Evolutionary conservation across 805 yeast species (phyloP).

Genomic region (Saccharomycopsis javanensis): DNA sequence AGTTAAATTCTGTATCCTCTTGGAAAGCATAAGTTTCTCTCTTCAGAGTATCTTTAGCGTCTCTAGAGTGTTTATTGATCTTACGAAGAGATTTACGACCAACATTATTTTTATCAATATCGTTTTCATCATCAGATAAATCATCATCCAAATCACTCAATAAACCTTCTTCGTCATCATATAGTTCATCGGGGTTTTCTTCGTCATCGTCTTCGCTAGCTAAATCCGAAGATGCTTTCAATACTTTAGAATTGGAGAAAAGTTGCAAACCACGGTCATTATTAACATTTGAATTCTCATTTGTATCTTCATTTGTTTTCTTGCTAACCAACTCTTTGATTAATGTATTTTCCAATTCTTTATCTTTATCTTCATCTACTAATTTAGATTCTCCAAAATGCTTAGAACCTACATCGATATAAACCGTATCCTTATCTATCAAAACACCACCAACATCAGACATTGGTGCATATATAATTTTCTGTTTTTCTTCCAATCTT

Average conservation of each 20-base stretch:
- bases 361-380: conserved; percentile 13
- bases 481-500: conserved; percentile 88
- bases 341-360: conserved; percentile 11
- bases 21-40: conserved; percentile 35
- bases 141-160: conserved; percentile 34
- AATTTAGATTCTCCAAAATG: conserved; percentile 23
- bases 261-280: conserved; percentile 14
- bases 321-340: conserved; percentile 12
- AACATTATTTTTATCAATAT: conserved; percentile 30
- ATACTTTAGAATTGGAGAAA: conserved; percentile 12
- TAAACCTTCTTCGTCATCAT: conserved; percentile 34
- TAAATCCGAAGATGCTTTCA: conserved; percentile 1
- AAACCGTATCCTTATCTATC: conserved; percentile 95
- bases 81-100: conserved; percentile 23
- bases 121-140: conserved; percentile 32
- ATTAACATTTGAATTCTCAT: conserved; percentile 17
- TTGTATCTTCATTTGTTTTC: conserved; percentile 18
- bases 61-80: conserved; percentile 32
- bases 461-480: conserved; percentile 97
- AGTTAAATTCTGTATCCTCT: conserved; percentile 43
- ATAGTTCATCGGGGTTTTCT: conserved; percentile 30
- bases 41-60: conserved; percentile 26
- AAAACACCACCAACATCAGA: conserved; percentile 98
- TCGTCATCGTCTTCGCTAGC: conserved; percentile 22
- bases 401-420: conserved; percentile 61